phyloP scores from a whole-genome alignment of 257 asterid species.

The Rauvolfia tetraphylla region DNA sequence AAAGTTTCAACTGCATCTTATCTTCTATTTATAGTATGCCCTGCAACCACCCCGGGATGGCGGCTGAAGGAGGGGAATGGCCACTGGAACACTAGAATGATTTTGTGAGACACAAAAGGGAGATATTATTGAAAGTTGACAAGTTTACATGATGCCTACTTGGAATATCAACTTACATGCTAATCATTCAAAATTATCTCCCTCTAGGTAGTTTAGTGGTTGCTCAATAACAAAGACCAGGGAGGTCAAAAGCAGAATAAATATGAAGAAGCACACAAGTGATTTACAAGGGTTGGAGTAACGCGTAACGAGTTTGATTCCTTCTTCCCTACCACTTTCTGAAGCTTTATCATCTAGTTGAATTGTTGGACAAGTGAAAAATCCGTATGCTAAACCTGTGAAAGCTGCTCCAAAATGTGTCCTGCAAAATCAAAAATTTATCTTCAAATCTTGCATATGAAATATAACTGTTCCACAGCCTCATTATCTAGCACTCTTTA shows the following conservation, averaged over 20 bases:
- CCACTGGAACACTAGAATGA: neutral
- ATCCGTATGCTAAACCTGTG: constrained; percentile 63
- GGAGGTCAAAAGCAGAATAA: constrained; percentile 45
- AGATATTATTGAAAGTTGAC: neutral
- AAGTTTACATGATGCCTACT: constrained; percentile 3
- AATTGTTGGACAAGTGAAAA: constrained; percentile 44
- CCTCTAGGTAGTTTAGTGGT: constrained; percentile 43
- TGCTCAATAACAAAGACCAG: constrained; percentile 56
- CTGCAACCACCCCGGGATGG: neutral
- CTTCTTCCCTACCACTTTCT: constrained; percentile 40
- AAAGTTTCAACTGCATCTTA: neutral
- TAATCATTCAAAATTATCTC: neutral
- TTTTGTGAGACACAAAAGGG: neutral
- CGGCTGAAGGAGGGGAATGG: neutral
- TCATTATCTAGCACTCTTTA: neutral
- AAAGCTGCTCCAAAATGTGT: constrained; percentile 67
- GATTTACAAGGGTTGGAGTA: constrained; percentile 67
- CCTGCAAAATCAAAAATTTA: constrained; percentile 34
- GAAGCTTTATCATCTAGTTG: constrained; percentile 55
- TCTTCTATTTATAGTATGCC: neutral
- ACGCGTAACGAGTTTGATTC: constrained; percentile 42
- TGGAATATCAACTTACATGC: neutral
- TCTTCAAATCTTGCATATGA: neutral
- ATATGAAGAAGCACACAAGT: constrained; percentile 48
- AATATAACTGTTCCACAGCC: neutral